These are phyloP conservation scores for Penicillium atrosanguineum DNA, from an alignment of 495 filamentous ascomycete genomes.

Conservation along the genomic window DNA sequence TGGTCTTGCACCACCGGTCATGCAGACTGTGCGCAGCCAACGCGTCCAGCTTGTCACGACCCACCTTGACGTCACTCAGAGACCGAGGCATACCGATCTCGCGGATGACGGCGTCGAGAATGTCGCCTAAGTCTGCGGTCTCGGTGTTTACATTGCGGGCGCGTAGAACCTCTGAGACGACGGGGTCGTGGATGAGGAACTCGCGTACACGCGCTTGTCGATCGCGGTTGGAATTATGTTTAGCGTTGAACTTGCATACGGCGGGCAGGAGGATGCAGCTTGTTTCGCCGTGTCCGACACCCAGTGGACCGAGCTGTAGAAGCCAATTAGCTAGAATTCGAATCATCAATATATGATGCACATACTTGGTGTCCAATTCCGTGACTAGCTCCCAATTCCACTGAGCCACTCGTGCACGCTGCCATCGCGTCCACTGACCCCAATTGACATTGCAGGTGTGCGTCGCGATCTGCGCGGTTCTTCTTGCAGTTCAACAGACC, in stretches of 20 bases:
- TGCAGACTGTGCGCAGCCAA: slow-evolving; percentile 53
- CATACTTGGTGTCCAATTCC: slow-evolving; percentile 63
- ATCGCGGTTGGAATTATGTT: slow-evolving; percentile 43
- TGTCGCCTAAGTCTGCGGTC: slow-evolving; percentile 49
- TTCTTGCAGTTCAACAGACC: slow-evolving; percentile 50
- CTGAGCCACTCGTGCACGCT: slow-evolving; percentile 40
- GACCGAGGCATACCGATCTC: slow-evolving; percentile 56
- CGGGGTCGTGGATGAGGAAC: slow-evolving; percentile 46
- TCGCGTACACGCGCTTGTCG: slow-evolving; percentile 47
- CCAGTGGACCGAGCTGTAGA: slow-evolving; percentile 55
- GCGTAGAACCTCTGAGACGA: slow-evolving; percentile 42
- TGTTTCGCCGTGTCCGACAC: slow-evolving; percentile 65
- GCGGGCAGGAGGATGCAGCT: slow-evolving; percentile 62
- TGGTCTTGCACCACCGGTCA: slow-evolving; percentile 49
- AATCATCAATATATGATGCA: neutral
- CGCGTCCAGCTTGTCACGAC: slow-evolving; percentile 48
- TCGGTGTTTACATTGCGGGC: slow-evolving; percentile 32
- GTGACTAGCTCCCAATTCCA: slow-evolving; percentile 58
- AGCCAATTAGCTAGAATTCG: neutral
- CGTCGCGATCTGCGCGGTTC: slow-evolving; percentile 42
- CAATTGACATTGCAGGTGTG: slow-evolving; percentile 51
- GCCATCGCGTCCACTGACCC: slow-evolving; percentile 57
- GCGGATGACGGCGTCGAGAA: slow-evolving; percentile 53
- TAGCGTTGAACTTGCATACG: slow-evolving; percentile 59
- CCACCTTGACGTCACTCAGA: slow-evolving; percentile 53